Conservation (phyloP, 306 rosid species). For the Ormosia emarginata region DNA sequence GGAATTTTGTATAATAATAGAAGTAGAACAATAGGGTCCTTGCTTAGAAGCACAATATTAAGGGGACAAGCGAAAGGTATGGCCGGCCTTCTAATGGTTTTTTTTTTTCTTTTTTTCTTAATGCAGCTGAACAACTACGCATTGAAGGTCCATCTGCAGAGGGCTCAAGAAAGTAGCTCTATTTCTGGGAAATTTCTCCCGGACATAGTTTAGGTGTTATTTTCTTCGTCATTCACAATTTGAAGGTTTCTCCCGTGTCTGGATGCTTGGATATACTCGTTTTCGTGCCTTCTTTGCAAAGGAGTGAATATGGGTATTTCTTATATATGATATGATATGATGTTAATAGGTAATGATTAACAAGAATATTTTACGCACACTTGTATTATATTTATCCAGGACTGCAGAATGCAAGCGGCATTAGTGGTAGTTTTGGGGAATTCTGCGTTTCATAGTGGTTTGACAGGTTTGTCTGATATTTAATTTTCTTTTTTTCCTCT, state of each 20-base stretch:
- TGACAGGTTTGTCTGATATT: too few relatives aligned
- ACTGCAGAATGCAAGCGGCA: too few relatives aligned
- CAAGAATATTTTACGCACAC: not conserved
- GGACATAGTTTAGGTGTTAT: conserved; percentile 20
- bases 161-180: conserved; percentile 31
- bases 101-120: not conserved
- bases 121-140: conserved; percentile 39
- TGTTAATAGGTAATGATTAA: not conserved
- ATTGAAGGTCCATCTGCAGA: conserved; percentile 41
- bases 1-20: not conserved
- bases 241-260: not conserved
- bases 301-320: not conserved
- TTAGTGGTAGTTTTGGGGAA: too few relatives aligned
- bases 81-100: not conserved
- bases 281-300: not conserved
- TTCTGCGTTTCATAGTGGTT: too few relatives aligned
- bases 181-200: conserved; percentile 30
- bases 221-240: not conserved
- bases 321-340: not conserved
- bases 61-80: not conserved
- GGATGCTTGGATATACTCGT: not conserved
- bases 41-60: not conserved
- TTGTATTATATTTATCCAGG: not conserved
- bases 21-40: not conserved
- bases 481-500: too few relatives aligned